These are phyloP conservation scores for Aspergillus leporis DNA, from an alignment of 495 filamentous ascomycete genomes.

Conservation along the genomic window DNA sequence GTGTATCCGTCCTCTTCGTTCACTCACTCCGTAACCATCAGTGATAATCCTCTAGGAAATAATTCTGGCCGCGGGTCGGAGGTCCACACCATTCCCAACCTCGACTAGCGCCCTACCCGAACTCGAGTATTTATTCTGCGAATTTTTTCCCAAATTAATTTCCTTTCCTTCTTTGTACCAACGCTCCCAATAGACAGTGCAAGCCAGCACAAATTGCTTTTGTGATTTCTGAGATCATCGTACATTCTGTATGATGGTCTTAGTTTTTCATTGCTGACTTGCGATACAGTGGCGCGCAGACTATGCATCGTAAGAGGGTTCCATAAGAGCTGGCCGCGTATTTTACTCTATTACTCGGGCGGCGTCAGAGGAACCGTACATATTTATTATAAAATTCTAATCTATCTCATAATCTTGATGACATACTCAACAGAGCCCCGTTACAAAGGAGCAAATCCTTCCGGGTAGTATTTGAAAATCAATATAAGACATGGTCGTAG, in stretches of 20 bases:
- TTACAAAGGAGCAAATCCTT: neutral
- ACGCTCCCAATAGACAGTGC: conserved; percentile 90
- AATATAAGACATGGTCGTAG: conserved; percentile 23
- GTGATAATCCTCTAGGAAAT: neutral
- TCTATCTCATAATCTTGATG: neutral
- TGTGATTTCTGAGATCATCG: conserved; percentile 49
- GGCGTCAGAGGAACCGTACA: conserved; percentile 90
- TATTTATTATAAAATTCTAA: conserved; percentile 15
- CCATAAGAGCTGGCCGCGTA: conserved; percentile 93
- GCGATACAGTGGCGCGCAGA: conserved; percentile 88
- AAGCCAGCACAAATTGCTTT: conserved; percentile 61
- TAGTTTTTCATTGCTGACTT: conserved; percentile 65
- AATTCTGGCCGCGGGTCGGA: neutral
- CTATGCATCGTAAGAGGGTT: conserved; percentile 58
- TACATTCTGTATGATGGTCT: conserved; percentile 68
- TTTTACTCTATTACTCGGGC: conserved; percentile 71
- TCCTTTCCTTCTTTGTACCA: conserved; percentile 44
- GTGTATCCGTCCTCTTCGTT: too few relatives aligned
- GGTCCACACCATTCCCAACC: conserved; percentile 19
- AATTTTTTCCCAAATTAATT: conserved; percentile 29
- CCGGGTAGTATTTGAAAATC: conserved; percentile 19
- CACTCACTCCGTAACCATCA: too few relatives aligned
- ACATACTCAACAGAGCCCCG: neutral
- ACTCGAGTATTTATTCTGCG: conserved; percentile 26
- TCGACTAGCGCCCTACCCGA: conserved; percentile 32